Percentiles rank a stretch among this genome's conserved stretches.
phyloP scores from a whole-genome alignment of 169 alveolate species.

The Eimeria maxima region DNA sequence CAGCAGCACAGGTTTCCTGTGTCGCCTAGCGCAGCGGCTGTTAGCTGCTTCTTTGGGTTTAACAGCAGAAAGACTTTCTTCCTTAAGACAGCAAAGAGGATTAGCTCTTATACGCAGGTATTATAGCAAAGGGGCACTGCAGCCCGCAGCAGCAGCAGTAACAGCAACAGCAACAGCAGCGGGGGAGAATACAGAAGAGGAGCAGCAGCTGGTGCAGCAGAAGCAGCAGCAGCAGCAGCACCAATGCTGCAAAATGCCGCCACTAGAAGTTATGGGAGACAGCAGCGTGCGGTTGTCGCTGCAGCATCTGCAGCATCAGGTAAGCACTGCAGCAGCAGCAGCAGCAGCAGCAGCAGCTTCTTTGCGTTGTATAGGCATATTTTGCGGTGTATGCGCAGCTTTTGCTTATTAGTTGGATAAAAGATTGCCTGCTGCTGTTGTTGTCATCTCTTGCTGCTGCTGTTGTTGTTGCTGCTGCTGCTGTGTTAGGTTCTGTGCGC shows the following conservation, averaged over 20 bases:
- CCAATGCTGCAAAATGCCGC: not conserved
- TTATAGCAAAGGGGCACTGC: not conserved
- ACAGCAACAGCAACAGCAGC: not conserved
- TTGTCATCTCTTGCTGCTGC: too few species aligned
- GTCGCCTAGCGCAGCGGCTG: slow-evolving; percentile 14
- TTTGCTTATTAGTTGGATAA: not conserved
- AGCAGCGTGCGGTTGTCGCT: slow-evolving; percentile 12
- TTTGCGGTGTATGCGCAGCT: not conserved
- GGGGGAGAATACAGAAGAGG: not conserved
- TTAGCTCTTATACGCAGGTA: not conserved
- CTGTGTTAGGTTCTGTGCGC: slow-evolving; percentile 5
- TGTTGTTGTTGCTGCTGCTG: not conserved
- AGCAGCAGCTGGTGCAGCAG: slow-evolving; percentile 16
- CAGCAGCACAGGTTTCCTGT: slow-evolving; percentile 50
- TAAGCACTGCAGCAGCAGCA: not conserved
- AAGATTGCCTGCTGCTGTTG: not conserved
- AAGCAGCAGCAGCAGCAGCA: slow-evolving; percentile 17
- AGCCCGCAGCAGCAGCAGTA: not conserved
- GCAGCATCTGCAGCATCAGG: slow-evolving; percentile 67
- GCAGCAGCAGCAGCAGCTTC: not conserved
- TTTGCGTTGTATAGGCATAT: not conserved
- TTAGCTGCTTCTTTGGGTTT: not conserved
- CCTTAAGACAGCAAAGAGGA: slow-evolving; percentile 2
- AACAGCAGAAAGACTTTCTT: not conserved
- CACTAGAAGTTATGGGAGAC: not conserved